Conservation (phyloP, 371 early-diverging fungal genomes). For the Capillidium heterosporum region DNA sequence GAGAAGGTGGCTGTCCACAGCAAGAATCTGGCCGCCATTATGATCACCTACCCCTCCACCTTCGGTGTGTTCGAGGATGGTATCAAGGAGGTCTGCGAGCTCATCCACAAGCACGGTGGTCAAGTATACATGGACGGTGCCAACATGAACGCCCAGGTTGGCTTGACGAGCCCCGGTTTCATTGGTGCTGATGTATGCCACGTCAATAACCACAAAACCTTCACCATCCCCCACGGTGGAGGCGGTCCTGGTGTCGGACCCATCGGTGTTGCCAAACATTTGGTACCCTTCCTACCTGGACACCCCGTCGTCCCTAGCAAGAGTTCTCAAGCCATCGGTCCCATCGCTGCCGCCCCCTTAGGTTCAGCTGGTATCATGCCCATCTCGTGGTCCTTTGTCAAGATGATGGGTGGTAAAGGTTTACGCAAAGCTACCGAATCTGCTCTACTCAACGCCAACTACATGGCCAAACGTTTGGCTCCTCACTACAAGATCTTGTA, state of each 20-base stretch:
- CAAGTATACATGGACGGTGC: conserved; percentile 99
- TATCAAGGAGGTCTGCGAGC: conserved; percentile 64
- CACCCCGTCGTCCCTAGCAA: conserved; percentile 57
- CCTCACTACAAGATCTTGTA: conserved; percentile 77
- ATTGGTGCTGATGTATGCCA: conserved; percentile 97
- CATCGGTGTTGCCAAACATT: conserved; percentile 73
- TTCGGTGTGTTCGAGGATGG: conserved; percentile 92
- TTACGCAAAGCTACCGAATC: conserved; percentile 65
- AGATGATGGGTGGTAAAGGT: conserved; percentile 85
- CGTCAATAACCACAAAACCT: conserved; percentile 95
- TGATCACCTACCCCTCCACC: conserved; percentile 97
- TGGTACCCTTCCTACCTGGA: conserved; percentile 82
- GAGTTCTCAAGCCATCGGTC: conserved; percentile 63
- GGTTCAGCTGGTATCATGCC: conserved; percentile 89
- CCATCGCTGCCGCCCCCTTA: conserved; percentile 91
- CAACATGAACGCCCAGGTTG: conserved; percentile 96
- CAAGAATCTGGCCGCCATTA: conserved; percentile 73
- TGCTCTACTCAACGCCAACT: conserved; percentile 93
- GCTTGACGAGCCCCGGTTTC: conserved; percentile 83
- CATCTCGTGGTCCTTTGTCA: conserved; percentile 94
- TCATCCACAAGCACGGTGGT: conserved; percentile 80
- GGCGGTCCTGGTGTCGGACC: conserved; percentile 97
- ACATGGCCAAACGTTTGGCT: conserved; percentile 79
- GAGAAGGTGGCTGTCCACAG: conserved; percentile 70
- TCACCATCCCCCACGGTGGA: conserved; percentile 96